Percentiles rank a stretch among this genome's conserved stretches.
Conservation (phyloP, 2,329 filamentous ascomycete species). For the Cadophora sp. region DNA sequence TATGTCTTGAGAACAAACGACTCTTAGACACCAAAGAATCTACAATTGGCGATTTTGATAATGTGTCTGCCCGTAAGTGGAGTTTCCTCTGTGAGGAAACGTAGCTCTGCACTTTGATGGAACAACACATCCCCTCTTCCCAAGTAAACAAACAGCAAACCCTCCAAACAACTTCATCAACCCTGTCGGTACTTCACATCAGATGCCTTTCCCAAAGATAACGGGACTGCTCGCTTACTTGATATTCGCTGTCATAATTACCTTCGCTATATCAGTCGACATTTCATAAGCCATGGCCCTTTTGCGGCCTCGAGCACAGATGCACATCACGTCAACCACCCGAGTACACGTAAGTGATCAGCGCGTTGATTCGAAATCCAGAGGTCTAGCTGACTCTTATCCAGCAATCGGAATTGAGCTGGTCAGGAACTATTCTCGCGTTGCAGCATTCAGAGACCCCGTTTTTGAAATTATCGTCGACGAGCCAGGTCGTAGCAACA, state of each 20-base stretch:
- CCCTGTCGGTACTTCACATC: background rate
- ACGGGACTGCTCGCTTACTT: background rate
- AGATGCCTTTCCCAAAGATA: background rate
- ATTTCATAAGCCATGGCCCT: background rate
- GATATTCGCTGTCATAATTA: background rate
- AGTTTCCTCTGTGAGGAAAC: too few species aligned
- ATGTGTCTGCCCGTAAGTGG: too few species aligned
- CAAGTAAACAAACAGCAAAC: too few species aligned
- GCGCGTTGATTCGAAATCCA: background rate
- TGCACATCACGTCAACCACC: background rate
- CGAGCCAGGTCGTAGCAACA: background rate
- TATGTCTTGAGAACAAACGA: too few species aligned
- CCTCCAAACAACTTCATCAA: background rate
- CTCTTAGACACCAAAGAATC: too few species aligned
- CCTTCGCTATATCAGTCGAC: background rate
- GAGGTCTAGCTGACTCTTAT: background rate
- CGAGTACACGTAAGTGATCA: background rate
- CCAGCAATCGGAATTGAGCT: constrained; percentile 9
- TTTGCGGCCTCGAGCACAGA: background rate
- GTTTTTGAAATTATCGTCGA: background rate
- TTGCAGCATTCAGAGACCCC: constrained; percentile 2
- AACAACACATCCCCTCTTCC: too few species aligned
- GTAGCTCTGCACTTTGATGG: too few species aligned
- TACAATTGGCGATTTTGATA: too few species aligned
- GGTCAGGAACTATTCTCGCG: constrained; percentile 12